phyloP scores from a whole-genome alignment of 2,329 filamentous ascomycete species.

The Coniochaeta prunicola region DNA sequence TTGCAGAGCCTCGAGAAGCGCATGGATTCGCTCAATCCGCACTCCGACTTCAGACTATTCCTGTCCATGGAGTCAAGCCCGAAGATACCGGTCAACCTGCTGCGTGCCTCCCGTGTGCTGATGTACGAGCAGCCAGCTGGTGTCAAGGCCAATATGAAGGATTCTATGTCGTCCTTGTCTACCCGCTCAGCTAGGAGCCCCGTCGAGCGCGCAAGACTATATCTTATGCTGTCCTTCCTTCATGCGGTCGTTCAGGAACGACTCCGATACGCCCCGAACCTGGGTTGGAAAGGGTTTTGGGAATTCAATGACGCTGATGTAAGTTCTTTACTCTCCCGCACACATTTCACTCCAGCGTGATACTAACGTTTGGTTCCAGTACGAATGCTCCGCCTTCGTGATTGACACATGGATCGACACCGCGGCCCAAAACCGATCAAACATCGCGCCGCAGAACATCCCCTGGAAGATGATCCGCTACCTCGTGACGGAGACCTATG shows the following conservation, averaged over 20 bases:
- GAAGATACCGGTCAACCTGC: slow-evolving; percentile 93
- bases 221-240: slow-evolving; percentile 85
- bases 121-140: slow-evolving; percentile 98
- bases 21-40: slow-evolving; percentile 89
- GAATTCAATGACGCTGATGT: slow-evolving; percentile 99
- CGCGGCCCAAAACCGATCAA: slow-evolving; percentile 77
- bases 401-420: slow-evolving; percentile 91
- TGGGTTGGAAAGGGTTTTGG: slow-evolving; percentile 99
- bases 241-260: slow-evolving; percentile 95
- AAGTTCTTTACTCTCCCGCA: slow-evolving; percentile 39
- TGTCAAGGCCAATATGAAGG: slow-evolving; percentile 96
- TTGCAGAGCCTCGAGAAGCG: slow-evolving; percentile 95
- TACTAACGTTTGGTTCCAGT: slow-evolving; percentile 47
- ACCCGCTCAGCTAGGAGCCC: slow-evolving; percentile 71
- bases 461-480: slow-evolving; percentile 95
- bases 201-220: slow-evolving; percentile 83
- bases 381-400: slow-evolving; percentile 94
- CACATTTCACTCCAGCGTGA: not conserved
- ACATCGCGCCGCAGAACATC: slow-evolving; percentile 87
- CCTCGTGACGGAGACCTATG: slow-evolving; percentile 89
- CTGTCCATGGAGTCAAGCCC: slow-evolving; percentile 95
- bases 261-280: slow-evolving; percentile 82
- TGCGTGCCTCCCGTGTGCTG: slow-evolving; percentile 85
- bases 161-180: slow-evolving; percentile 80
- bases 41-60: slow-evolving; percentile 89